Evolutionary conservation across 1,284 basidiomycete genomes (phyloP).

Genomic region (Anthracocystis panici-leucophaei): DNA sequence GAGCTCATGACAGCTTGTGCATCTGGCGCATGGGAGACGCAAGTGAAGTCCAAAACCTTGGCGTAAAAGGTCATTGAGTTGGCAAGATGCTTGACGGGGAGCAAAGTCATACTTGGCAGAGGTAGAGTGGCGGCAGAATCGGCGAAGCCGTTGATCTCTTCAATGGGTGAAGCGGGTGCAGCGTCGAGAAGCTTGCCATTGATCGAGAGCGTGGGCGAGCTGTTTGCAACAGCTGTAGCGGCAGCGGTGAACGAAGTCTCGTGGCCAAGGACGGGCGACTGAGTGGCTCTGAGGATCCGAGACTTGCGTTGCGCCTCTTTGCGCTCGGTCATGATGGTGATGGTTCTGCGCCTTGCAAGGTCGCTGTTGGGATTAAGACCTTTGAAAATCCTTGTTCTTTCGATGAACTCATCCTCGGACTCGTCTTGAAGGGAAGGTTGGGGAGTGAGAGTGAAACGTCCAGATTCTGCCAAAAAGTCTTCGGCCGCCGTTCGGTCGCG

Average conservation of each 20-base stretch:
- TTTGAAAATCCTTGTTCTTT: slow-evolving; percentile 41
- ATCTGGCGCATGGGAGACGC: slow-evolving; percentile 23
- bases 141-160: slow-evolving; percentile 23
- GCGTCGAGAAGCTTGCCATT: slow-evolving; percentile 9
- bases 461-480: slow-evolving; percentile 25
- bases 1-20: slow-evolving; percentile 40
- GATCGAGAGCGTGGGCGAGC: slow-evolving; percentile 23
- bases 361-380: slow-evolving; percentile 31
- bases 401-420: slow-evolving; percentile 34
- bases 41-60: slow-evolving; percentile 34
- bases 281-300: slow-evolving; percentile 20
- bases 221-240: neutral
- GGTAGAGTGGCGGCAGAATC: slow-evolving; percentile 10
- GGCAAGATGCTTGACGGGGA: slow-evolving; percentile 35
- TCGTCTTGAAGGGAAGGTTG: slow-evolving; percentile 21
- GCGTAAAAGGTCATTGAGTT: slow-evolving; percentile 38
- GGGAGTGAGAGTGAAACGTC: slow-evolving; percentile 6
- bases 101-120: slow-evolving; percentile 27
- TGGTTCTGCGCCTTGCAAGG: slow-evolving; percentile 18
- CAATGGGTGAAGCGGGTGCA: slow-evolving; percentile 16
- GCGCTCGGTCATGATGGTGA: slow-evolving; percentile 27
- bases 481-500: slow-evolving; percentile 37
- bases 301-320: slow-evolving; percentile 41
- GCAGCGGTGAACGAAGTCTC: neutral
- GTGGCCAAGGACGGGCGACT: slow-evolving; percentile 11